Conservation (phyloP, 1,284 basidiomycete species). For the Apiotrichum sp. region DNA sequence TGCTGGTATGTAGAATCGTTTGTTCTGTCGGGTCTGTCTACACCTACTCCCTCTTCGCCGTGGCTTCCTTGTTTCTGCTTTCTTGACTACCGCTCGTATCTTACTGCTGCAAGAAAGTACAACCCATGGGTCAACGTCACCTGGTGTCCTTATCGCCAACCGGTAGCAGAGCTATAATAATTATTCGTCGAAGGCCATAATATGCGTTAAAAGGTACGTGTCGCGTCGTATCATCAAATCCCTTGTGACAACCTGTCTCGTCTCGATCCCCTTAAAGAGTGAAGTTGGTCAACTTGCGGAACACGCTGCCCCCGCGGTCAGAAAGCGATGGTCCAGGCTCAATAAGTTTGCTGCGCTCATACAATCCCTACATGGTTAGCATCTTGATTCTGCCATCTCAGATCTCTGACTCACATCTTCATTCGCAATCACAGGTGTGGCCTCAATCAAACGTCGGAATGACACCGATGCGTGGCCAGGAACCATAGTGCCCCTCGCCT, state of each 20-base stretch:
- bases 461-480: conserved; percentile 16
- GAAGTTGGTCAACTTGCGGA: conserved; percentile 18
- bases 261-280: conserved; percentile 1
- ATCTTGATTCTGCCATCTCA: neutral
- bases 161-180: neutral
- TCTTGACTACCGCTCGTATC: no score
- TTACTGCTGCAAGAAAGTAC: no score
- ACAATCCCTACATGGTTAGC: conserved; percentile 25
- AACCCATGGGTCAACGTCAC: no score
- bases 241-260: neutral
- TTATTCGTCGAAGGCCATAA: neutral
- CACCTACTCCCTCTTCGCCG: no score
- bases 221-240: neutral
- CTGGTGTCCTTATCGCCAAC: neutral
- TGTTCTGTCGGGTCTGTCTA: no score
- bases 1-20: neutral
- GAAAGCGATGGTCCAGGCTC: conserved; percentile 14
- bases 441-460: conserved; percentile 31
- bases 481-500: conserved; percentile 25
- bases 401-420: conserved; percentile 37
- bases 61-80: no score
- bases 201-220: neutral
- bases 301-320: conserved; percentile 8
- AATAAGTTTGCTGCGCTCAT: conserved; percentile 26
- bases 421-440: conserved; percentile 31